A percentile compares a stretch with the other conserved stretches of the same genome.
These are phyloP conservation scores for Syzygium oleosum DNA, from an alignment of 345 rosid genomes.

Conservation along the genomic window DNA sequence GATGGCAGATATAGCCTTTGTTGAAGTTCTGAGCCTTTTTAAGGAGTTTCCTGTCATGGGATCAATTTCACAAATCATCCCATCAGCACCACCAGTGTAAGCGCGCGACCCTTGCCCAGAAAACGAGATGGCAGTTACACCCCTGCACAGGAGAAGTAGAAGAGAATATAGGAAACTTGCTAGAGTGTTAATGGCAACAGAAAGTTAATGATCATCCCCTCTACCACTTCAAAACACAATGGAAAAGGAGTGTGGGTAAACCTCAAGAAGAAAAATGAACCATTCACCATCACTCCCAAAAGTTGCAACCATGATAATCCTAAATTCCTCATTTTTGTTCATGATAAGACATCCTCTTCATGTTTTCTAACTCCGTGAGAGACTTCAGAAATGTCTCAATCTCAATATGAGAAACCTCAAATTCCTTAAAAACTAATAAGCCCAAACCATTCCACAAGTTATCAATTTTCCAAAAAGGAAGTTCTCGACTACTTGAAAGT, in stretches of 20 bases:
- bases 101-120: slow-evolving; percentile 42
- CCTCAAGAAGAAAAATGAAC: background rate
- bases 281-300: background rate
- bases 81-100: slow-evolving; percentile 86
- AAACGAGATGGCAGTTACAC: slow-evolving; percentile 77
- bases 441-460: background rate
- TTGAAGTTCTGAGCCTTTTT: slow-evolving; percentile 64
- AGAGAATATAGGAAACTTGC: background rate
- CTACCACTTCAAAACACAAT: background rate
- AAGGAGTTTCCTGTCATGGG: slow-evolving; percentile 59
- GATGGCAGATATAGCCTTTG: slow-evolving; percentile 69
- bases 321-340: background rate
- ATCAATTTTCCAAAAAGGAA: background rate
- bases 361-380: background rate
- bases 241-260: background rate
- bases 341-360: background rate
- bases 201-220: background rate
- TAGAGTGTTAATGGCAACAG: background rate
- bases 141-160: slow-evolving; percentile 41
- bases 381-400: background rate
- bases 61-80: slow-evolving; percentile 84
- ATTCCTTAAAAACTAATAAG: background rate
- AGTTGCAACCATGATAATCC: background rate
- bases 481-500: background rate
- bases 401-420: background rate